Evolutionary conservation across 495 filamentous ascomycete genomes (phyloP).

Genomic region (Tuber melanosporum): DNA sequence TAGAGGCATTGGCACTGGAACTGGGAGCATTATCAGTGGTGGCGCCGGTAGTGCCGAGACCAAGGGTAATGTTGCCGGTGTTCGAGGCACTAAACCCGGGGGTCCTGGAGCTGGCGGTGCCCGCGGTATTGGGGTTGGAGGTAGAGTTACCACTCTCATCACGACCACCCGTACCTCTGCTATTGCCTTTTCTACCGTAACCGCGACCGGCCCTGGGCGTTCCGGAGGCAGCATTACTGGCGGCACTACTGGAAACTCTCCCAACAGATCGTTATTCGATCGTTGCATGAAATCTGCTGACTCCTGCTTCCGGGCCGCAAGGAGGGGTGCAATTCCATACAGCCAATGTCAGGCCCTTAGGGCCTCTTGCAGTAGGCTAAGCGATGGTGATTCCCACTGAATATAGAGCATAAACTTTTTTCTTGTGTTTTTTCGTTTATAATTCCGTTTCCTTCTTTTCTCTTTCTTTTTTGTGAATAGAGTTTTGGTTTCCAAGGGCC

Average conservation of each 20-base stretch:
- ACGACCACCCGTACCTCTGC: background rate
- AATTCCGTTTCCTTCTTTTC: background rate
- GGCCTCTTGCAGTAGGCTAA: background rate
- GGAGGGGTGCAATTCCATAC: background rate
- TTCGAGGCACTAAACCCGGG: no score
- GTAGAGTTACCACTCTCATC: background rate
- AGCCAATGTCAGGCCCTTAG: background rate
- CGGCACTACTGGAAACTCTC: background rate
- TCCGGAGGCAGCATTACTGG: background rate
- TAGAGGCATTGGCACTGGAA: no score
- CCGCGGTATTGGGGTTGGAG: background rate
- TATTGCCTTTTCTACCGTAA: background rate
- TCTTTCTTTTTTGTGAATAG: background rate
- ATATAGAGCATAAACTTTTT: background rate
- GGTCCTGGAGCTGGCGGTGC: no score
- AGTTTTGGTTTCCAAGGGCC: background rate
- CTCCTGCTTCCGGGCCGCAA: background rate
- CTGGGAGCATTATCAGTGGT: no score
- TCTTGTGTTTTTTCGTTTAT: background rate
- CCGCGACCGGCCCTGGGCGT: no score
- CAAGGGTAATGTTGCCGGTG: no score
- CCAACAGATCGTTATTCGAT: background rate
- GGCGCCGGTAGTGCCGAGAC: background rate
- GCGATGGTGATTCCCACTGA: background rate
- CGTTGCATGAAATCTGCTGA: background rate